A percentile compares a stretch with the other conserved stretches of the same genome.
Conservation (phyloP, 2,329 filamentous ascomycete species). For the Sarocladium oryzae region DNA sequence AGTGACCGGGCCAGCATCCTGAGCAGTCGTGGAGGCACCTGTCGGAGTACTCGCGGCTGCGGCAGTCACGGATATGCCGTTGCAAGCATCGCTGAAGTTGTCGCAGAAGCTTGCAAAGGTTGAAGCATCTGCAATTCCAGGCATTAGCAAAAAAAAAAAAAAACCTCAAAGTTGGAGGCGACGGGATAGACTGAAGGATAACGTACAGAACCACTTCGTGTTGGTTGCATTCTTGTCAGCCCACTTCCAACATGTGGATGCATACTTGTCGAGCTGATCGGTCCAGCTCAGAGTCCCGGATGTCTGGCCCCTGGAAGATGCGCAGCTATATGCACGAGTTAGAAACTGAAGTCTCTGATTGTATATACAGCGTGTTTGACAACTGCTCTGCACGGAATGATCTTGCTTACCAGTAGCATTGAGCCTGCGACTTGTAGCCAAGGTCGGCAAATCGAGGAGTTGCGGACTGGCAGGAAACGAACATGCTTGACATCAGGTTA, state of each 20-base stretch:
- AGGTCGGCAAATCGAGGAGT: conserved; percentile 20
- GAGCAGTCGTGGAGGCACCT: conserved; percentile 14
- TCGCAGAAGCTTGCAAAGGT: conserved; percentile 24
- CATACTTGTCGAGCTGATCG: conserved; percentile 23
- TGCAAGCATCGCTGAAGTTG: conserved; percentile 22
- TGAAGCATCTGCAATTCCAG: conserved; percentile 18
- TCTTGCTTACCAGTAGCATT: conserved; percentile 25
- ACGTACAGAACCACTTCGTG: conserved; percentile 20
- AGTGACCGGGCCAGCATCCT: conserved; percentile 13
- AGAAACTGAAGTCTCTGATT: no score
- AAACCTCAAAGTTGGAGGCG: background rate
- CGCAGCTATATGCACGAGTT: conserved; percentile 16
- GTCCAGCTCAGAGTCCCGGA: conserved; percentile 19
- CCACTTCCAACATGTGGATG: conserved; percentile 24
- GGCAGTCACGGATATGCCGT: conserved; percentile 12
- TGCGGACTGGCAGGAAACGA: conserved; percentile 18
- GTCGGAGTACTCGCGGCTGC: background rate
- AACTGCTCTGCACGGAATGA: background rate
- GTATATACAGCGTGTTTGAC: no score
- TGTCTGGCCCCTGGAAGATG: conserved; percentile 12
- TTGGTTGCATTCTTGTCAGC: conserved; percentile 20
- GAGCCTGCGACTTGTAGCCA: conserved; percentile 21
- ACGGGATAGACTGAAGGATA: background rate
- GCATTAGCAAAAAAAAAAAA: background rate
- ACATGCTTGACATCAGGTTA: conserved; percentile 21